These are phyloP conservation scores for Ceratobasidium sp. DNA, from an alignment of 1,284 basidiomycete species.

Conservation along the genomic window DNA sequence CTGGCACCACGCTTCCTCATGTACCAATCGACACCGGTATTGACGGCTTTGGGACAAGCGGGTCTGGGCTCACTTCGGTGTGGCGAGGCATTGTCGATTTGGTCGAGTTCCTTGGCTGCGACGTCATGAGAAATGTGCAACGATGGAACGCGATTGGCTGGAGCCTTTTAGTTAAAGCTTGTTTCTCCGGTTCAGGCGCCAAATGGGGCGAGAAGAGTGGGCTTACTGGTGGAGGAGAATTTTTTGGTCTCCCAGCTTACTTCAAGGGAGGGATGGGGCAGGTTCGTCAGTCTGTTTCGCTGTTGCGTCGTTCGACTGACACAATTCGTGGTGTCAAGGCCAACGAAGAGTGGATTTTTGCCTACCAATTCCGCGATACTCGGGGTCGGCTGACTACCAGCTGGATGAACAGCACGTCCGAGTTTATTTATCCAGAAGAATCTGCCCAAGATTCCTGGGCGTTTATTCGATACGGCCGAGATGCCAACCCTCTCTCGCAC, in stretches of 20 bases:
- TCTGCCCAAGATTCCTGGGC: constrained; percentile 13
- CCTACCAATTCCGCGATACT: constrained; percentile 19
- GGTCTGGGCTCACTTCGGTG: constrained; percentile 22
- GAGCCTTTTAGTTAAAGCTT: constrained; percentile 30
- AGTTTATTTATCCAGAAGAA: constrained; percentile 1
- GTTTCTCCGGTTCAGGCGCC: constrained; percentile 26
- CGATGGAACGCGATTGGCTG: constrained; percentile 2
- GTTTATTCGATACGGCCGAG: constrained; percentile 37
- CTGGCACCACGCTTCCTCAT: constrained; percentile 23
- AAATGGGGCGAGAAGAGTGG: constrained; percentile 30
- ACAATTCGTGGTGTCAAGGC: constrained; percentile 2
- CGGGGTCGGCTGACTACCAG: background rate
- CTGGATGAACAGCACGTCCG: background rate
- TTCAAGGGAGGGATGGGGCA: constrained; percentile 22
- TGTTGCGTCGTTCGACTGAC: background rate
- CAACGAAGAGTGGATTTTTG: constrained; percentile 41
- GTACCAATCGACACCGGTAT: constrained; percentile 32
- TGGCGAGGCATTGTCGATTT: constrained; percentile 36
- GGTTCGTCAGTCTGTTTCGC: background rate
- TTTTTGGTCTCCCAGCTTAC: constrained; percentile 38
- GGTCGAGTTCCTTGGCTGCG: constrained; percentile 23
- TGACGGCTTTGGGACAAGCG: constrained; percentile 13
- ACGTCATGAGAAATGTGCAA: constrained; percentile 18
- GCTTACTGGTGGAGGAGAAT: constrained; percentile 27
- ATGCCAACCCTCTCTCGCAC: constrained; percentile 25